These are phyloP conservation scores for Kandelia obovata DNA, from an alignment of 345 rosid genomes.

Conservation along the genomic window DNA sequence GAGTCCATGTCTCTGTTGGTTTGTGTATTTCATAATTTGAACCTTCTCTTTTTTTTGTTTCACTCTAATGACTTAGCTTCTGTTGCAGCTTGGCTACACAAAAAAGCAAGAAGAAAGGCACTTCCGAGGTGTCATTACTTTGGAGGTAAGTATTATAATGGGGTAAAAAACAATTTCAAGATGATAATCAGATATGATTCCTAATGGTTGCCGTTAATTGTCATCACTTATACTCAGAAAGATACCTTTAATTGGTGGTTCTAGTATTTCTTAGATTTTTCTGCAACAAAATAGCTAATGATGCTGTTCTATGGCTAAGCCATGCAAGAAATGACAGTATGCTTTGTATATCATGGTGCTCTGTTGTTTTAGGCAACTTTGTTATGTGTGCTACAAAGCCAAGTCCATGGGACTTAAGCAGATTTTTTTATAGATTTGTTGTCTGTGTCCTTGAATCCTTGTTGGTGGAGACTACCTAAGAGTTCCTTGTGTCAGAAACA, in stretches of 20 bases:
- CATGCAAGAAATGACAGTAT: neutral
- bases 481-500: too few species aligned
- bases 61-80: slow-evolving; percentile 14
- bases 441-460: too few species aligned
- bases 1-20: too few species aligned
- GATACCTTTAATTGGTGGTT: neutral
- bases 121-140: slow-evolving; percentile 85
- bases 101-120: slow-evolving; percentile 92
- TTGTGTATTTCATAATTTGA: too few species aligned
- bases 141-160: slow-evolving; percentile 62
- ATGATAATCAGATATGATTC: neutral
- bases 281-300: neutral
- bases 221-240: neutral
- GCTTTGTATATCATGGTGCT: neutral
- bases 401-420: too few species aligned
- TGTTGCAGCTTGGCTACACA: slow-evolving; percentile 88
- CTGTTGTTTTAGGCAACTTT: too few species aligned
- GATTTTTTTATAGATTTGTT: too few species aligned
- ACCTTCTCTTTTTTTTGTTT: neutral
- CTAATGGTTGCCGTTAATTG: slow-evolving; percentile 4
- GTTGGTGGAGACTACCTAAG: too few species aligned
- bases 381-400: too few species aligned
- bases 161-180: neutral
- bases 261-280: neutral
- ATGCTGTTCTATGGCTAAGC: neutral